Percentiles rank a stretch among this genome's conserved stretches.
phyloP scores from a whole-genome alignment of 257 asterid species.

The Nemophila menziesii region DNA sequence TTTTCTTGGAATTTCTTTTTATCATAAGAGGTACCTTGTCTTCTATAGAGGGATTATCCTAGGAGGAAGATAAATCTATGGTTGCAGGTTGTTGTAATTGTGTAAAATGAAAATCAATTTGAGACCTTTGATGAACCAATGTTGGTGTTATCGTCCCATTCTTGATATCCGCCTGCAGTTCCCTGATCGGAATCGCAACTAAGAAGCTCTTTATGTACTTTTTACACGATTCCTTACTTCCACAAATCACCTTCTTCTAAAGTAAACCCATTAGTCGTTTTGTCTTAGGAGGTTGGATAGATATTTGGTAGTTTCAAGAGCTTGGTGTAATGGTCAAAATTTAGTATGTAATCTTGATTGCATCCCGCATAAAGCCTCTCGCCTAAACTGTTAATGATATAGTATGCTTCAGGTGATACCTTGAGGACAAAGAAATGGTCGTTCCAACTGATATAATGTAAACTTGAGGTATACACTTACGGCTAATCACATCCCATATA shows the following conservation, averaged over 20 bases:
- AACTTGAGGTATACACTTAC: conserved; percentile 36
- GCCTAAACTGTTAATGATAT: conserved; percentile 84
- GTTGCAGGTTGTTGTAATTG: conserved; percentile 15
- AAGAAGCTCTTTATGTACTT: conserved; percentile 81
- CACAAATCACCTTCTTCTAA: conserved; percentile 41
- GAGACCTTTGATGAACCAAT: conserved; percentile 75
- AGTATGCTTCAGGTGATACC: conserved; percentile 65
- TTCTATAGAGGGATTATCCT: too few species aligned
- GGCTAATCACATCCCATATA: conserved; percentile 81
- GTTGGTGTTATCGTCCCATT: conserved; percentile 56
- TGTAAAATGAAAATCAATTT: conserved; percentile 86
- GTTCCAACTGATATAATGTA: conserved; percentile 91
- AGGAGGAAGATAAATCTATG: too few species aligned
- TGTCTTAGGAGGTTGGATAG: conserved; percentile 31
- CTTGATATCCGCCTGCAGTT: conserved; percentile 73
- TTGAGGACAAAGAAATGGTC: conserved; percentile 89
- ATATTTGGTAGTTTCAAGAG: conserved; percentile 37
- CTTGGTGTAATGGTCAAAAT: conserved; percentile 48
- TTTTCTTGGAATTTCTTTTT: too few species aligned
- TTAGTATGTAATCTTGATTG: conserved; percentile 76
- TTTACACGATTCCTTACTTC: conserved; percentile 76
- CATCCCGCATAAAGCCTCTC: conserved; percentile 92
- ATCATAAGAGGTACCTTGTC: too few species aligned
- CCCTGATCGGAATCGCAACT: conserved; percentile 92
- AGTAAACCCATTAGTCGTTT: conserved; percentile 20